These are phyloP conservation scores for Umbelopsis sp. DNA, from an alignment of 192 early-diverging fungal genomes.

Conservation along the genomic window DNA sequence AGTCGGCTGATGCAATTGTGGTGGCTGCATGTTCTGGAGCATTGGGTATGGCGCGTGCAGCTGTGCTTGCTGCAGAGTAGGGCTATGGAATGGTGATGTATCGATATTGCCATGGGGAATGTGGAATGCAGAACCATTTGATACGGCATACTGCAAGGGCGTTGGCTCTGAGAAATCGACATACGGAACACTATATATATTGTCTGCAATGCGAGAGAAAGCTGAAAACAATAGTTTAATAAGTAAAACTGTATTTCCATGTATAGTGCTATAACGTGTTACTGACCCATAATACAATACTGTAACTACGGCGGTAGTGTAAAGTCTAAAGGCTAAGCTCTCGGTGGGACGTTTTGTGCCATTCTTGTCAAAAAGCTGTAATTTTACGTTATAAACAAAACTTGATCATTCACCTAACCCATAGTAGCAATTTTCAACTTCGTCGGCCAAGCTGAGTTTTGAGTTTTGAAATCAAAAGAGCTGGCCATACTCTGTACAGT, in stretches of 20 bases:
- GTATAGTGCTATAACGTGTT: slow-evolving; percentile 2
- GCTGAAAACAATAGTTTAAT: not conserved
- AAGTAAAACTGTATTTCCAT: slow-evolving; percentile 8
- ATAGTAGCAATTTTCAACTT: no score
- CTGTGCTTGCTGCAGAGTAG: slow-evolving; percentile 12
- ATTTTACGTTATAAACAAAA: no score
- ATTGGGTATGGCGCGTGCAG: slow-evolving; percentile 12
- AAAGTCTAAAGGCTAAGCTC: not conserved
- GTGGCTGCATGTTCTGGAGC: slow-evolving; percentile 14
- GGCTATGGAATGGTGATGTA: slow-evolving; percentile 7
- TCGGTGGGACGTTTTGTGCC: no score
- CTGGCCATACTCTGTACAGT: no score
- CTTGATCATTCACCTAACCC: no score
- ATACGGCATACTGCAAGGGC: slow-evolving; percentile 8
- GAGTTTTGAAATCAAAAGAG: no score
- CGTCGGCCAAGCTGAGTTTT: no score
- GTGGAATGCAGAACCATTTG: slow-evolving; percentile 12
- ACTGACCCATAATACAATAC: slow-evolving; percentile 20
- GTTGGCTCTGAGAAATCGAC: slow-evolving; percentile 15
- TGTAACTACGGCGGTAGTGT: slow-evolving; percentile 15
- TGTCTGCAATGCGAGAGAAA: slow-evolving; percentile 16
- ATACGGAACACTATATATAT: slow-evolving; percentile 15
- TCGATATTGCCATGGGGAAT: slow-evolving; percentile 1
- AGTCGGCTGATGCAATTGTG: slow-evolving; percentile 22
- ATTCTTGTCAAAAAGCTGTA: no score